phyloP scores from a whole-genome alignment of 1,139 yeast species.

The Geotrichum europaeum region DNA sequence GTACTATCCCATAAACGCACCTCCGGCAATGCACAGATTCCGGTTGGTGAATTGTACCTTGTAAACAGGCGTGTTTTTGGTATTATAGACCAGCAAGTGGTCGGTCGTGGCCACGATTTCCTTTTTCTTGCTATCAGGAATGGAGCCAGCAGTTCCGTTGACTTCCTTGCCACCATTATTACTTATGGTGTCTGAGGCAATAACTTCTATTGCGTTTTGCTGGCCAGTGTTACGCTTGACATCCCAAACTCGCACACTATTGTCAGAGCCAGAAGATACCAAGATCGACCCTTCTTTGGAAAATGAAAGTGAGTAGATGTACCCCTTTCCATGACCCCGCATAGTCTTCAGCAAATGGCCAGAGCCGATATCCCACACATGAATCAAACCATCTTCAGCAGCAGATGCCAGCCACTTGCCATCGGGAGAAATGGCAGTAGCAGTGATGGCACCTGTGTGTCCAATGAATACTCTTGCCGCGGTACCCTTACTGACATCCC shows the following conservation, averaged over 20 bases:
- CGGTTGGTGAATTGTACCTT: conserved; percentile 88
- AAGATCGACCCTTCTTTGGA: conserved; percentile 83
- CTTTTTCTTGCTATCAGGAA: conserved; percentile 38
- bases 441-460: conserved; percentile 81
- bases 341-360: conserved; percentile 72
- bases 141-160: conserved; percentile 20
- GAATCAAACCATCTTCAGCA: conserved; percentile 85
- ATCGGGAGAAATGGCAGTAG: conserved; percentile 88
- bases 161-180: conserved; percentile 6
- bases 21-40: conserved; percentile 88
- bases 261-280: conserved; percentile 90
- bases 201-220: conserved; percentile 39
- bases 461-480: conserved; percentile 94
- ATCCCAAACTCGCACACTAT: conserved; percentile 94
- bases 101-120: conserved; percentile 79
- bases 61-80: conserved; percentile 90
- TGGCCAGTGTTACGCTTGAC: conserved; percentile 78
- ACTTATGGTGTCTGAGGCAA: conserved; percentile 1
- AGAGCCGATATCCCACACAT: conserved; percentile 91
- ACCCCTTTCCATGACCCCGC: conserved; percentile 87
- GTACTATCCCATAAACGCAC: conserved; percentile 54
- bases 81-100: conserved; percentile 88
- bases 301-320: conserved; percentile 80
- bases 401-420: conserved; percentile 97
- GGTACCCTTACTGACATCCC: conserved; percentile 90